phyloP scores from a whole-genome alignment of 1,284 basidiomycete genomes.

The Trametes sp. region DNA sequence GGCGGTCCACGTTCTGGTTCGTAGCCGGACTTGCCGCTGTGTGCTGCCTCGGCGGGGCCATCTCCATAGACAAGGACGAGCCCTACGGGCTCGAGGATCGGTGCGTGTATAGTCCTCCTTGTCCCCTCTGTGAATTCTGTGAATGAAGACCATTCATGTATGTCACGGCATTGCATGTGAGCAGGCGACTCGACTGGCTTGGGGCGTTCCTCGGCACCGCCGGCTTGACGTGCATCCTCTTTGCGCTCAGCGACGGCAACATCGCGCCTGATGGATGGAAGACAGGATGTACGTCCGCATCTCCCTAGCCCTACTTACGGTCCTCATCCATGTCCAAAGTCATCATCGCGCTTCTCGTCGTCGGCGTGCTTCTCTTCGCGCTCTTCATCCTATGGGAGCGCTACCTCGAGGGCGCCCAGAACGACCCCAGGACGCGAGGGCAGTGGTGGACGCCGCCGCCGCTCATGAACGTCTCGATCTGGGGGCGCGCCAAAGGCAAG shows the following conservation, averaged over 20 bases:
- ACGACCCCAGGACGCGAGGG: slow-evolving; percentile 21
- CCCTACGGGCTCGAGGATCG: slow-evolving; percentile 55
- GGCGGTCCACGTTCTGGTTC: slow-evolving; percentile 65
- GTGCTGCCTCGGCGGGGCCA: slow-evolving; percentile 49
- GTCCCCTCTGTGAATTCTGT: no score
- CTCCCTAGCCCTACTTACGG: not conserved
- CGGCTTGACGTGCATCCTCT: slow-evolving; percentile 81
- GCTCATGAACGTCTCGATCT: not conserved
- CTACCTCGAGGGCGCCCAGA: slow-evolving; percentile 56
- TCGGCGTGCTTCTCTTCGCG: slow-evolving; percentile 66
- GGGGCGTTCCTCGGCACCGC: slow-evolving; percentile 81
- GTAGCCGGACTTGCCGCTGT: slow-evolving; percentile 53
- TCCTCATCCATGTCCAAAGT: slow-evolving; percentile 44
- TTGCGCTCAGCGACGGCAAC: slow-evolving; percentile 80
- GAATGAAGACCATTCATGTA: no score
- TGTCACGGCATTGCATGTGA: not conserved
- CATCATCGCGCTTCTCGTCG: slow-evolving; percentile 67
- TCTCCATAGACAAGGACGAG: slow-evolving; percentile 55
- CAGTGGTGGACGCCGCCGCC: slow-evolving; percentile 35
- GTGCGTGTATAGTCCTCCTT: slow-evolving; percentile 10
- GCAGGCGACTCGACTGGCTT: slow-evolving; percentile 78
- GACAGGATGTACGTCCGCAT: slow-evolving; percentile 66
- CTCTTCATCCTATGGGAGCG: slow-evolving; percentile 76
- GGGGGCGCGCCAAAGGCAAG: not conserved
- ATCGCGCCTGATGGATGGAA: slow-evolving; percentile 74